These are phyloP conservation scores for Canavalia ensiformis DNA, from an alignment of 306 rosid genomes.

Conservation along the genomic window DNA sequence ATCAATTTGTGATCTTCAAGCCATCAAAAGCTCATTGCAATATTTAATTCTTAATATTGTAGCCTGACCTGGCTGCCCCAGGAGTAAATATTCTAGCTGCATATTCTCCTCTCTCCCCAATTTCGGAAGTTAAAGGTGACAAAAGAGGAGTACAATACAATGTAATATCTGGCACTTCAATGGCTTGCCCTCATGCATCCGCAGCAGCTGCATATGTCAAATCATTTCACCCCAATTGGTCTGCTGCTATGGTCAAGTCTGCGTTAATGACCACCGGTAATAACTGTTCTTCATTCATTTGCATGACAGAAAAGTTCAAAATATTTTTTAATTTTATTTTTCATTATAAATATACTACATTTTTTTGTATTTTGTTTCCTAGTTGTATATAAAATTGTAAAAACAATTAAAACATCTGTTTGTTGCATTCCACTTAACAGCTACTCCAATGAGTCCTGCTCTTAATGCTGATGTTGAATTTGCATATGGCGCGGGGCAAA, in stretches of 20 bases:
- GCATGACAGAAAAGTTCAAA: too few relatives aligned
- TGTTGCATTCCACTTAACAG: slow-evolving; percentile 26
- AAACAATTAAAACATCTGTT: neutral
- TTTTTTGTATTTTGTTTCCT: too few relatives aligned
- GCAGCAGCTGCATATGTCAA: slow-evolving; percentile 62
- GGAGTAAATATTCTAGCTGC: slow-evolving; percentile 62
- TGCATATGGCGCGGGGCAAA: slow-evolving; percentile 60
- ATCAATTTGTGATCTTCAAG: neutral
- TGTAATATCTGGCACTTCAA: slow-evolving; percentile 54
- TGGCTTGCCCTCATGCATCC: slow-evolving; percentile 68
- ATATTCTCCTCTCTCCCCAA: slow-evolving; percentile 33
- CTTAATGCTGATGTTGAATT: slow-evolving; percentile 55
- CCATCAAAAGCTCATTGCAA: neutral
- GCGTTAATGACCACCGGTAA: slow-evolving; percentile 64
- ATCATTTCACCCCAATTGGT: slow-evolving; percentile 64
- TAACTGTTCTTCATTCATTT: neutral
- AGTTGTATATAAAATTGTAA: neutral
- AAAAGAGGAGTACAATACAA: slow-evolving; percentile 20
- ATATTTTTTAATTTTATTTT: too few relatives aligned
- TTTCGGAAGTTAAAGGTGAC: slow-evolving; percentile 30
- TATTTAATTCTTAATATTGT: neutral
- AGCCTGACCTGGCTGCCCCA: slow-evolving; percentile 65
- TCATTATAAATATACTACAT: too few relatives aligned
- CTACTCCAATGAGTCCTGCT: slow-evolving; percentile 42
- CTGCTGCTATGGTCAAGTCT: slow-evolving; percentile 61